Evolutionary conservation across 805 yeast genomes (phyloP), one percentile per base, ranked within the genome.

Genomic region (Saccharomycopsis amapae): DNA sequence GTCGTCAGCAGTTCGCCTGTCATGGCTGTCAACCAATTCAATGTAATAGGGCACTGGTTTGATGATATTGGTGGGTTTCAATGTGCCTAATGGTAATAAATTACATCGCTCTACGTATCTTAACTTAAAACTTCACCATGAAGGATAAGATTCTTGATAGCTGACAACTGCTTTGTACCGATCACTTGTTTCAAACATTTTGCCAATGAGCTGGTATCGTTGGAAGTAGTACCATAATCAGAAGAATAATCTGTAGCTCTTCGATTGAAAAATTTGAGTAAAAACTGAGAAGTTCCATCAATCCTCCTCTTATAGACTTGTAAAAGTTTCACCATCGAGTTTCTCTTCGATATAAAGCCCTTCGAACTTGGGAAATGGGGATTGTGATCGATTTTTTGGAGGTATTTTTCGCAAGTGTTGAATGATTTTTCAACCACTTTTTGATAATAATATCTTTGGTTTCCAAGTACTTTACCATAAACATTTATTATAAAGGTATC

Each of bases 121-220:
- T 78, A 88, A 0, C 94, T 86, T 1, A 90, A 79, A 89, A 90
- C 85, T 62, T 90, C 98, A 1, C 97, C 97, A 63, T 90, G 97
- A 3, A 90, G 57, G 0, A 67, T 65, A 45, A 65, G 62, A 18
- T 62, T 65, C 36, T 56, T 57, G 3, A 72, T 72, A 23, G 57
- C 56, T 2, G 51, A 40, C 20, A 44, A 30, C 10, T 44, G 35
- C 15, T 32, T 35, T 10, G 25, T 36, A 10, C 38, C 59, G 48
- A 73, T 68, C 2, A 71, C 65, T 4, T 68, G 58, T 1, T 58
- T 53, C 30, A 84, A 56, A 53, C 75, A 67, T 37, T 69, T 72
- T 0, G 87, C 71, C 10, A 84, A 64, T 2, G 80, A 66, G 0
- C 85, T 87, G 4, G 60, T 58, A 20, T 66, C 62, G 18, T 58